Conservation (phyloP, 2,329 filamentous ascomycete species). For the Phaeomoniella chlamydospora region DNA sequence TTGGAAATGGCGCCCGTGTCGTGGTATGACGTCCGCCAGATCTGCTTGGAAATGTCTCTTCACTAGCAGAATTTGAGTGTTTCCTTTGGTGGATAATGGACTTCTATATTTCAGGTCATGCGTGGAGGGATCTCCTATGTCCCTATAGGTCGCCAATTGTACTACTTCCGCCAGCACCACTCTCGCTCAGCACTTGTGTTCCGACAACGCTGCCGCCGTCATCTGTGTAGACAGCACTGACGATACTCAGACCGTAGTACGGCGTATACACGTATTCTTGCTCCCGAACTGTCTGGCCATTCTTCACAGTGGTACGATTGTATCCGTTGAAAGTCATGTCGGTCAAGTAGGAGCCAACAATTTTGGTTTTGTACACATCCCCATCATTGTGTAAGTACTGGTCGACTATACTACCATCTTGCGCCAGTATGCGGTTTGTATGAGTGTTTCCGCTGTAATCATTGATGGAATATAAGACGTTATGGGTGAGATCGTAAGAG, state of each 20-base stretch:
- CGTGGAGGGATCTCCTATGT: too few relatives aligned
- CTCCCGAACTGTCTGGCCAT: conserved; percentile 33
- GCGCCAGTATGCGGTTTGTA: conserved; percentile 41
- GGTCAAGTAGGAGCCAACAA: conserved; percentile 34
- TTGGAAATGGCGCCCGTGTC: too few relatives aligned
- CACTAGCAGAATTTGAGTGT: too few relatives aligned
- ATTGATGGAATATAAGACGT: conserved; percentile 47
- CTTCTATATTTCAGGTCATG: too few relatives aligned
- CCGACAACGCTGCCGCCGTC: conserved; percentile 31
- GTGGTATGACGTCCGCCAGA: too few relatives aligned
- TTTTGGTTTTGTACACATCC: conserved; percentile 23
- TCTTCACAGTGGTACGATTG: conserved; percentile 29
- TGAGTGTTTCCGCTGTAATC: conserved; percentile 42
- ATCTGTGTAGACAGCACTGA: conserved; percentile 35
- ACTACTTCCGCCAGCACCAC: conserved; percentile 36
- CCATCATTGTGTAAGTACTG: conserved; percentile 40
- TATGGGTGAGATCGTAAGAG: conserved; percentile 36
- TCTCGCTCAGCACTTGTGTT: conserved; percentile 38
- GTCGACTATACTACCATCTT: conserved; percentile 41
- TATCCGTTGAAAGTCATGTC: conserved; percentile 43
- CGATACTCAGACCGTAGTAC: conserved; percentile 30
- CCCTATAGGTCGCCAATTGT: conserved; percentile 30
- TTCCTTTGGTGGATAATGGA: too few relatives aligned
- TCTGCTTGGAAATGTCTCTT: too few relatives aligned
- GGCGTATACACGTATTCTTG: conserved; percentile 40